phyloP scores from a whole-genome alignment of 257 asterid genomes.

The Nicotiana noctiflora region DNA sequence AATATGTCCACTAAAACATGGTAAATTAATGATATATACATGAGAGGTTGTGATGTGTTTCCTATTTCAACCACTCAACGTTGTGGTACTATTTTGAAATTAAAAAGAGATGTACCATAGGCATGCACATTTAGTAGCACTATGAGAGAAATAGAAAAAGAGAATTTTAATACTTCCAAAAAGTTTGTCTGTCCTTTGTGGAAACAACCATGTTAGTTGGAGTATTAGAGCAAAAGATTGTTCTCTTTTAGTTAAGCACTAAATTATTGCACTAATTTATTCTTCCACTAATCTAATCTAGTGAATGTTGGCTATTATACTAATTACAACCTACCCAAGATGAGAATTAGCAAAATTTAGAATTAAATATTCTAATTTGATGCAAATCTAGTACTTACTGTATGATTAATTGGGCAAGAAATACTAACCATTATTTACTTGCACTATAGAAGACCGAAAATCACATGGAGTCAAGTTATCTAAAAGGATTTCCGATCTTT shows the following conservation, averaged over 20 bases:
- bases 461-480: neutral
- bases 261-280: neutral
- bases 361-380: neutral
- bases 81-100: neutral
- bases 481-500: neutral
- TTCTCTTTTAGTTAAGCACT: neutral
- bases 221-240: neutral
- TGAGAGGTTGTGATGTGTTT: neutral
- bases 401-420: neutral
- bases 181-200: neutral
- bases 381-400: neutral
- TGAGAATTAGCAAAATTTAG: neutral
- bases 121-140: neutral
- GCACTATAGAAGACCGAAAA: neutral
- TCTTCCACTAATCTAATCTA: slow-evolving; percentile 8
- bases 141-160: neutral
- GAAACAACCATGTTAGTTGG: neutral
- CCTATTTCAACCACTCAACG: neutral
- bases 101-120: neutral
- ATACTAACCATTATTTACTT: neutral
- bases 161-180: neutral
- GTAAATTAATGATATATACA: neutral
- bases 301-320: slow-evolving; percentile 1
- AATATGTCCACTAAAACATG: neutral
- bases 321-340: slow-evolving; percentile 9